Conservation (phyloP, 202 grass and related monocot genomes). For the Dendrocalamus latiflorus region DNA sequence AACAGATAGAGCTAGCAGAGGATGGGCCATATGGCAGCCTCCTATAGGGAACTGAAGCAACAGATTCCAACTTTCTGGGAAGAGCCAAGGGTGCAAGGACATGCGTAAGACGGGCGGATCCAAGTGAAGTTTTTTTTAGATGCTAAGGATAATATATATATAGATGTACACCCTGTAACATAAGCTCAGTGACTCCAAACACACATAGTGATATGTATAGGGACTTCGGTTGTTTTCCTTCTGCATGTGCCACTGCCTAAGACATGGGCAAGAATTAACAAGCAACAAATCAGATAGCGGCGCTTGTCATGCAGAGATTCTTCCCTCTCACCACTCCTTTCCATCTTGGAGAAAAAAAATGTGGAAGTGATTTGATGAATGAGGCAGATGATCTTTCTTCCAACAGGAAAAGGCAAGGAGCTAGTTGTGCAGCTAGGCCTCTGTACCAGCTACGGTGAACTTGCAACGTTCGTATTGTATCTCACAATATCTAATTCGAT, state of each 20-base stretch:
- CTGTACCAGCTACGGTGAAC: too few species aligned
- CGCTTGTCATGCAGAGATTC: not conserved
- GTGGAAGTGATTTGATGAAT: not conserved
- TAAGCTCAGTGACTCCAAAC: too few species aligned
- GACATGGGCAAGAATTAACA: not conserved
- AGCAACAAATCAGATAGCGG: not conserved
- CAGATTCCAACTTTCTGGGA: slow-evolving; percentile 25
- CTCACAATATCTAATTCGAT: too few species aligned
- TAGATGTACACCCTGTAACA: too few species aligned
- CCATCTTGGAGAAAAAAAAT: not conserved
- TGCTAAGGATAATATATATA: too few species aligned
- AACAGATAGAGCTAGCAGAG: not conserved
- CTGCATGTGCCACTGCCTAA: not conserved
- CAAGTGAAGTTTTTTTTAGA: too few species aligned
- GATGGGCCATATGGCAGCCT: not conserved
- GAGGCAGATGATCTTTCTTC: not conserved
- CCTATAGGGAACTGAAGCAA: not conserved
- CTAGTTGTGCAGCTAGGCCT: too few species aligned
- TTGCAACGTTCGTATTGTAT: too few species aligned
- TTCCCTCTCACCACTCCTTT: not conserved
- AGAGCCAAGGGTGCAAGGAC: not conserved
- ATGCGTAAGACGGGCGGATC: not conserved
- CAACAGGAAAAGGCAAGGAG: not conserved
- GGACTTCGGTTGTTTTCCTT: too few species aligned
- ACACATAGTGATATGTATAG: too few species aligned